Evolutionary conservation across 345 rosid species (phyloP), one percentile per base, ranked within the genome.

Genomic region (Gossypium longicalyx): DNA sequence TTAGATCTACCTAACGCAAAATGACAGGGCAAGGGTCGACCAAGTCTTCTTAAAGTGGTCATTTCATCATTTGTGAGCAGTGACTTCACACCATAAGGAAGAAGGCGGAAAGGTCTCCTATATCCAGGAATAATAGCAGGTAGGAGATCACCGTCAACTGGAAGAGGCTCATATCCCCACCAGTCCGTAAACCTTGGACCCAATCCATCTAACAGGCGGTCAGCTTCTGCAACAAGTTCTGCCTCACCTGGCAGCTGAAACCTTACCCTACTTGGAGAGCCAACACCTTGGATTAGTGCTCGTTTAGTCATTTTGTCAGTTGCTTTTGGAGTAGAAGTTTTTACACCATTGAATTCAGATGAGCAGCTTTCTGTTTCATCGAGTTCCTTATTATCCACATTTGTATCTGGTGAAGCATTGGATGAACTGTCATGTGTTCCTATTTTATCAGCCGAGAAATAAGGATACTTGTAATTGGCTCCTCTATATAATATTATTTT

Each of bases 81-180:
- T 59, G 93, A 87, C 67, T 82, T 87, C 74, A 92, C 80, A 62
- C 98, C 98, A 83, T 84, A 92, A 9, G 98, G 98, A 83, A 92
- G 98, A 85, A 92, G 93, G 70, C 93, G 97, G 84, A 92, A 92
- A 6, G 98, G 98, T 83, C 86, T 86, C 77, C 91, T 87, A 78
- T 87, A 91, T 27, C 91, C 93, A 61, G 93, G 89, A 61, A 94
- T 80, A 74, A 85, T 19, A 15, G 92, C 97, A 62, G 98, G 98
- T 38, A 94, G 85, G 76, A 94, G 91, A 83, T 94, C 97, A 81
- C 90, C 98, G 82, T 92, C 98, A 53, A 94, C 85, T 23, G 98
- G 98, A 43, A 87, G 85, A 23, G 98, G 98, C 59, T 92, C 95
- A 80, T 89, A 92, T 44, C 95, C 98, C 98, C 98, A 91, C 98